phyloP scores from a whole-genome alignment of 2,329 filamentous ascomycete genomes.

The Cladorrhinum sp. region DNA sequence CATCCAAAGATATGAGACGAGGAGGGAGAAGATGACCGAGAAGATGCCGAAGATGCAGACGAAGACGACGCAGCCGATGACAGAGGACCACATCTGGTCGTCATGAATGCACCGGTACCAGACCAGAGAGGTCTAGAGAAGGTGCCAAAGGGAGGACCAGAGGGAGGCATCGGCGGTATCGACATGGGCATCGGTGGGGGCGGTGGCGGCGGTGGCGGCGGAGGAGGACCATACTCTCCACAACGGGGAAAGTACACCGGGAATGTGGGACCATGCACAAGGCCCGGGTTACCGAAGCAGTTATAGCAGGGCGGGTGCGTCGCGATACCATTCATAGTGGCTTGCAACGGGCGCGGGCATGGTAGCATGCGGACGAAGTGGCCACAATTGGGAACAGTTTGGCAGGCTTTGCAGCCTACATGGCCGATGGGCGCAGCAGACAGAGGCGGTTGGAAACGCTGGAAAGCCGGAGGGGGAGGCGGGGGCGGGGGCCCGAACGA shows the following conservation, averaged over 20 bases:
- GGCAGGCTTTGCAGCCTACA: background rate
- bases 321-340: background rate
- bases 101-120: no score
- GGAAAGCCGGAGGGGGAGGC: background rate
- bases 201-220: background rate
- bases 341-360: background rate
- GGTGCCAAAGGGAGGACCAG: background rate
- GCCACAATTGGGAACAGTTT: background rate
- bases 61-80: background rate
- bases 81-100: no score
- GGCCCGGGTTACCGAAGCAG: background rate
- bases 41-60: background rate
- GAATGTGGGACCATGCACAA: background rate
- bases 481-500: background rate
- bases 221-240: background rate
- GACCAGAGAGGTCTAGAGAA: background rate
- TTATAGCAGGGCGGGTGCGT: background rate
- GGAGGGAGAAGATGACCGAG: background rate
- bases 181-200: conserved; percentile 4
- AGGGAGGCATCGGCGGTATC: background rate
- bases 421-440: background rate
- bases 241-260: conserved; percentile 1
- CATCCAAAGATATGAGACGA: background rate
- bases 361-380: background rate
- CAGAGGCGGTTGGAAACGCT: background rate